A percentile compares a stretch with the other conserved stretches of the same genome.
Evolutionary conservation across 495 filamentous ascomycete genomes (phyloP).

Genomic region (Cercophora sp.): DNA sequence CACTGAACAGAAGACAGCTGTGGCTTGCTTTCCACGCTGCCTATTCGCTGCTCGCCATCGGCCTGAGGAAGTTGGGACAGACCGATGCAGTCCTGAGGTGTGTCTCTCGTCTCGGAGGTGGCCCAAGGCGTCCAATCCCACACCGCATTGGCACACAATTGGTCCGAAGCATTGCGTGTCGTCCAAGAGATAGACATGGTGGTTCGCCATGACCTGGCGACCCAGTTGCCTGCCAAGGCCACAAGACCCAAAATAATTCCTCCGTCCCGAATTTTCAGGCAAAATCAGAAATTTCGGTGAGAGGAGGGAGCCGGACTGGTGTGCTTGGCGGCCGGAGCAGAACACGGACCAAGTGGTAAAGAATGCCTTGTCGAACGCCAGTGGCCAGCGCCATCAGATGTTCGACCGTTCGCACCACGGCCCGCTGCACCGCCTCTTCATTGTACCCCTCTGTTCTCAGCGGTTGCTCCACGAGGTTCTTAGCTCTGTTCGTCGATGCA

Average conservation of each 20-base stretch:
- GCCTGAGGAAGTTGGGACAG: not conserved
- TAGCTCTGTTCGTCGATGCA: not conserved
- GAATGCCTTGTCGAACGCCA: slow-evolving; percentile 21
- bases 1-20: not conserved
- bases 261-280: slow-evolving; percentile 21
- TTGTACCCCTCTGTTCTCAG: not conserved
- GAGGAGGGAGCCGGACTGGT: slow-evolving; percentile 21
- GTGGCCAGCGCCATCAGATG: slow-evolving; percentile 6
- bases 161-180: not conserved
- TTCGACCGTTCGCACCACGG: slow-evolving; percentile 5
- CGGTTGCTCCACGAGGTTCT: not conserved
- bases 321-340: slow-evolving; percentile 1
- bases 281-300: slow-evolving; percentile 23
- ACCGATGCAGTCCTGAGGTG: slow-evolving; percentile 1
- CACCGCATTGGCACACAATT: not conserved
- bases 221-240: slow-evolving; percentile 8
- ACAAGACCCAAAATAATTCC: slow-evolving; percentile 4
- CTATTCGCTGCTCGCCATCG: not conserved
- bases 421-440: slow-evolving; percentile 12
- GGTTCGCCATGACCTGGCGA: slow-evolving; percentile 3
- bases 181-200: not conserved
- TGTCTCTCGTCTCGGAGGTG: not conserved
- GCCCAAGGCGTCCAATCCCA: not conserved
- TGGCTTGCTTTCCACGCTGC: not conserved
- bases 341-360: not conserved